These are phyloP conservation scores for Coemansia sp. DNA, from an alignment of 192 early-diverging fungal genomes.

Conservation along the genomic window DNA sequence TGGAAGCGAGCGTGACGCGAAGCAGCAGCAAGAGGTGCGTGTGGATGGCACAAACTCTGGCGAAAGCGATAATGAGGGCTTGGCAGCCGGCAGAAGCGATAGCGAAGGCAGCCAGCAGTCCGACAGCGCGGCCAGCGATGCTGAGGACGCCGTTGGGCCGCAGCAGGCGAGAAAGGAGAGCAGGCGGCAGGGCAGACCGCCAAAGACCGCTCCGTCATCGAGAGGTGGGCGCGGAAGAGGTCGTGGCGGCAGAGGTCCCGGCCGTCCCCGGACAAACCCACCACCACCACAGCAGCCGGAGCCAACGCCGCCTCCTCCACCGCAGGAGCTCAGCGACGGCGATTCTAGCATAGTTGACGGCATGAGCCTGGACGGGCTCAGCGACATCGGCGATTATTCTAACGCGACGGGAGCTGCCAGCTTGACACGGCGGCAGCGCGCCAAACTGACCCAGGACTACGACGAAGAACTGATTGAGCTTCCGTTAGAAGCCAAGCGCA, in stretches of 20 bases:
- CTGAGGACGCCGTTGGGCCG: neutral
- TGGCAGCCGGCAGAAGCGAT: neutral
- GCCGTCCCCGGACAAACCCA: constrained; percentile 11
- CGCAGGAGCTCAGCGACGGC: neutral
- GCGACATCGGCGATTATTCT: constrained; percentile 11
- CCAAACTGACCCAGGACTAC: constrained; percentile 60
- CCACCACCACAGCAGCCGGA: neutral
- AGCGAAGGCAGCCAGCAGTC: neutral
- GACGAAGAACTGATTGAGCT: constrained; percentile 68
- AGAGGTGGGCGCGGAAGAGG: constrained; percentile 6
- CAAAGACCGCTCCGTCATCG: neutral
- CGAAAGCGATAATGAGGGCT: neutral
- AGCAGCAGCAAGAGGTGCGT: no score
- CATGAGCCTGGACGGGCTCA: constrained; percentile 15
- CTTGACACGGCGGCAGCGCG: constrained; percentile 71
- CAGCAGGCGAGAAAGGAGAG: neutral
- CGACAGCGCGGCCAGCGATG: neutral
- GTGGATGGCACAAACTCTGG: no score
- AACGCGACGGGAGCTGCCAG: constrained; percentile 8
- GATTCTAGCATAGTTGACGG: constrained; percentile 10
- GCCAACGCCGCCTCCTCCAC: neutral
- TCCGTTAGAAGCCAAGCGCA: constrained; percentile 65
- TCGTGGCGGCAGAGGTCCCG: constrained; percentile 3
- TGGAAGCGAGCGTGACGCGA: no score
- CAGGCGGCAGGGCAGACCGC: neutral